Conservation (phyloP, 495 filamentous ascomycete genomes). For the Bacidia gigantensis region DNA sequence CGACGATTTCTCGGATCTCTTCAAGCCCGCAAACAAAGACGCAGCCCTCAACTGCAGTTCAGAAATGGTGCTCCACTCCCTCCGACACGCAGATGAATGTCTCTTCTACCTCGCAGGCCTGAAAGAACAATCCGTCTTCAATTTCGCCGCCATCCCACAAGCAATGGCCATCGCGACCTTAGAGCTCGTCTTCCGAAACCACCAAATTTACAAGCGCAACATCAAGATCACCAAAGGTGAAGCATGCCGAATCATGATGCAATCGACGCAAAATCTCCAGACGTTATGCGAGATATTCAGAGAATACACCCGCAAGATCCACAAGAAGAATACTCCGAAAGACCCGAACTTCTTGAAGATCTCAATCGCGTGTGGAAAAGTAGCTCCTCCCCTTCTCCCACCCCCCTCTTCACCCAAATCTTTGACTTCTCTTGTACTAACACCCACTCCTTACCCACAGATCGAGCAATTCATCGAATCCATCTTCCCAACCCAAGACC, state of each 20-base stretch:
- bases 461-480: slow-evolving; percentile 96
- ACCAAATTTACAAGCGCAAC: slow-evolving; percentile 70
- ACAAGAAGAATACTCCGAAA: slow-evolving; percentile 85
- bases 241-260: slow-evolving; percentile 79
- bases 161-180: slow-evolving; percentile 94
- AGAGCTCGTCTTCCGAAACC: slow-evolving; percentile 83
- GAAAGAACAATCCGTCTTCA: slow-evolving; percentile 97
- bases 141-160: slow-evolving; percentile 98
- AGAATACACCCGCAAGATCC: slow-evolving; percentile 62
- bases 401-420: too few species aligned
- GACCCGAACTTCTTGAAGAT: slow-evolving; percentile 93
- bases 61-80: slow-evolving; percentile 83
- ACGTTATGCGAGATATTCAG: slow-evolving; percentile 69
- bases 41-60: slow-evolving; percentile 78
- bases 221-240: slow-evolving; percentile 95
- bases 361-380: slow-evolving; percentile 78
- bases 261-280: slow-evolving; percentile 79
- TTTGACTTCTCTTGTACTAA: not conserved
- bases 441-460: slow-evolving; percentile 31
- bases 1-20: slow-evolving; percentile 75
- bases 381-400: slow-evolving; percentile 30
- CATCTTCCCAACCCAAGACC: slow-evolving; percentile 68
- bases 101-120: slow-evolving; percentile 94
- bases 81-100: slow-evolving; percentile 82
- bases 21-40: slow-evolving; percentile 65